Percentiles rank a stretch among this genome's conserved stretches.
Evolutionary conservation across 2,329 filamentous ascomycete genomes (phyloP).

Genomic region (Venturia pyrina): DNA sequence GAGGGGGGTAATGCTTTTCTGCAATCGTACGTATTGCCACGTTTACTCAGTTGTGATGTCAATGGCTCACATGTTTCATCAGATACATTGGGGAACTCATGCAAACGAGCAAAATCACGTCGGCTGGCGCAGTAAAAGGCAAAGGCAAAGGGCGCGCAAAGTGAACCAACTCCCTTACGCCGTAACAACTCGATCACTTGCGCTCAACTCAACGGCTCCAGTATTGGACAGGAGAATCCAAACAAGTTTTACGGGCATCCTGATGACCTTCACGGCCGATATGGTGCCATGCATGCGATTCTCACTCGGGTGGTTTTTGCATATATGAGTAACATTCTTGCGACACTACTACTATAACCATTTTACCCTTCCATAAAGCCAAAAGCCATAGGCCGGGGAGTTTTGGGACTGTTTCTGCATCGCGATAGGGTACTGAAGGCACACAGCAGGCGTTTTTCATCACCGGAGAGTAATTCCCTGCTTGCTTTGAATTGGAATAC

Average conservation of each 20-base stretch:
- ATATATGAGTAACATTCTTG: neutral
- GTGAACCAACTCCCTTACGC: neutral
- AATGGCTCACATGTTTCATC: neutral
- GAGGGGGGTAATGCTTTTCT: constrained; percentile 95
- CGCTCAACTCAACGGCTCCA: neutral
- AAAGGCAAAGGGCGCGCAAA: constrained; percentile 24
- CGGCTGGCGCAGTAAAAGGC: constrained; percentile 40
- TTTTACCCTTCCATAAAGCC: neutral
- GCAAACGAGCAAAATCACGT: constrained; percentile 57
- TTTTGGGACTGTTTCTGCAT: neutral
- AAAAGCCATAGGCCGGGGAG: neutral
- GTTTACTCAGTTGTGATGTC: neutral
- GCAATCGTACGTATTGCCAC: constrained; percentile 46
- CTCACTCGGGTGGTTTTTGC: neutral
- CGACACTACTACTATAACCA: neutral
- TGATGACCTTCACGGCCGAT: neutral
- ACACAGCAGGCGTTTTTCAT: neutral
- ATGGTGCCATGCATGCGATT: neutral
- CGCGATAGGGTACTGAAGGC: neutral
- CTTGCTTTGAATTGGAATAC: neutral
- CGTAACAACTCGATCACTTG: neutral
- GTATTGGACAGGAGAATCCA: neutral
- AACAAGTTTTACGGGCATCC: neutral
- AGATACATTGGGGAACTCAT: constrained; percentile 97
- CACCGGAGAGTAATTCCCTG: neutral